Evolutionary conservation across 2,329 filamentous ascomycete species (phyloP), one percentile per base, ranked within the genome.

Genomic region (Pseudopithomyces chartarum): DNA sequence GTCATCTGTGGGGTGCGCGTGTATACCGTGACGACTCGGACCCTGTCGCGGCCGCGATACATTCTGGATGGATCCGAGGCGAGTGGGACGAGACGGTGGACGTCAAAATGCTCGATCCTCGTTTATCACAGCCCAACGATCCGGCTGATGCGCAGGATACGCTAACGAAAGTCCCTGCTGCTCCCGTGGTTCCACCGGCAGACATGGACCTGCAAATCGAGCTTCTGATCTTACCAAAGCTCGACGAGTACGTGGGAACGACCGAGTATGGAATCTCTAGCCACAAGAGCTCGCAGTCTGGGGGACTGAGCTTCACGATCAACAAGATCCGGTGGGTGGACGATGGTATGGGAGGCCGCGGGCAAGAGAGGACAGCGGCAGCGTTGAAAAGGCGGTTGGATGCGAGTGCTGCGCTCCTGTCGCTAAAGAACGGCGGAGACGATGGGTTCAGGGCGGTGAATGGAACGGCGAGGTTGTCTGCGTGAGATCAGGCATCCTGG

Each of bases 21-120:
- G 85, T 99, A 6, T 98, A 98, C 72, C 96, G 92, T 0, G 95
- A 99, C 66, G 95, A 99, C 75, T 97, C 92, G 0, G 95, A 99
- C 70, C 87, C 95, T 0, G 84, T 99, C 22, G 94, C 92, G 0
- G 93, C 94, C 2, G 94, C 93, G 57, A 94, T 99, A 44, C 95
- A 99, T 73, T 88, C 88, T 1, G 95, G 95, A 3, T 98, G 92
- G 87, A 90, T 99, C 64, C 87, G 89, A 40, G 94, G 94, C 33
- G 91, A 93, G 66, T 97, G 93, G 90, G 82, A 87, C 4, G 87
- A 92, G 6, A 89, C 91, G 34, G 85, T 95, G 1, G 90, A 95
- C 64, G 81, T 86, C 1, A 80, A 82, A 12, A 80, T 94, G 76
- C 81, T 96, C 11, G 82, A 84, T 60, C 76, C 82, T 33, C 79